Evolutionary conservation across 1,284 basidiomycete genomes (phyloP).

Genomic region (Leccinum angustisporum): DNA sequence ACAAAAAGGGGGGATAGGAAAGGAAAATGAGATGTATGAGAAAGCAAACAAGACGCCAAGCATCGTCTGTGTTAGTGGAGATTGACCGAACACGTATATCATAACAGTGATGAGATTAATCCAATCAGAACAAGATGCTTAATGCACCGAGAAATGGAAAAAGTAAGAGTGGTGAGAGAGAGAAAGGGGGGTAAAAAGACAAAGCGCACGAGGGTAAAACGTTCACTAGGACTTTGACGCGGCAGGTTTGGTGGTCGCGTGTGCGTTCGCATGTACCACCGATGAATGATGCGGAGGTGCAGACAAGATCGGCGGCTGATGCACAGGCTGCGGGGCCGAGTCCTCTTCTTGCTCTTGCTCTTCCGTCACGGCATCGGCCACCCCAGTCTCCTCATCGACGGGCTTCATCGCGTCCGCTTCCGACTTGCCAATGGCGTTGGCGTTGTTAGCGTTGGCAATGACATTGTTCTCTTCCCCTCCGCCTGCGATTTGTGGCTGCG

Average conservation of each 20-base stretch:
- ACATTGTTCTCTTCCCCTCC: slow-evolving; percentile 5
- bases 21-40: not conserved
- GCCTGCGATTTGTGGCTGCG: slow-evolving; percentile 11
- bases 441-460: not conserved
- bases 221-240: slow-evolving; percentile 6
- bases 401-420: slow-evolving; percentile 72
- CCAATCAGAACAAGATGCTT: slow-evolving; percentile 4
- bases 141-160: not conserved
- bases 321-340: slow-evolving; percentile 13
- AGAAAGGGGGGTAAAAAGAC: not conserved
- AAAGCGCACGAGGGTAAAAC: not conserved
- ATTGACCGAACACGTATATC: slow-evolving; percentile 9
- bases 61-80: slow-evolving; percentile 8
- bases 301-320: slow-evolving; percentile 33
- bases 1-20: not conserved
- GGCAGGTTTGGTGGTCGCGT: slow-evolving; percentile 15
- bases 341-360: not conserved
- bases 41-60: slow-evolving; percentile 5
- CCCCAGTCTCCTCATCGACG: slow-evolving; percentile 47
- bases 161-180: not conserved
- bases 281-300: slow-evolving; percentile 23
- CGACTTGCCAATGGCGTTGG: slow-evolving; percentile 15
- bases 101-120: slow-evolving; percentile 9
- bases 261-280: slow-evolving; percentile 6
- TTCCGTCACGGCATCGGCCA: slow-evolving; percentile 14